Percentiles rank a stretch among this genome's conserved stretches.
Evolutionary conservation across 352 stramenopile genomes (phyloP).

Genomic region (Phytophthora pinifolia): DNA sequence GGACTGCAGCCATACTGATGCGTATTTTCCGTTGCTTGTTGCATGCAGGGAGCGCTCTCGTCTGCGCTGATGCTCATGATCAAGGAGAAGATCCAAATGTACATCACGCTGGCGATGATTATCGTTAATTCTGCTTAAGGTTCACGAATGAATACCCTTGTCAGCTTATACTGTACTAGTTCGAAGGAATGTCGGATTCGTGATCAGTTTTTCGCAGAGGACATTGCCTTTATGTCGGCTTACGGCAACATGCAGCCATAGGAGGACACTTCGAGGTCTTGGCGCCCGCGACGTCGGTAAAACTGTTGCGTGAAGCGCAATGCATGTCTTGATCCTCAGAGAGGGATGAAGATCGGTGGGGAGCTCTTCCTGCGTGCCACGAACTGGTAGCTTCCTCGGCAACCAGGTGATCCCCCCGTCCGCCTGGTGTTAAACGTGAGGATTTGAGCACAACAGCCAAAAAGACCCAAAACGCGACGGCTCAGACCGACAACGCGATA

Average conservation of each 20-base stretch:
- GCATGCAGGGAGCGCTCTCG: constrained; percentile 90
- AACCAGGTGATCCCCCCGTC: too few species aligned
- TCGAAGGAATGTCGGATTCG: too few species aligned
- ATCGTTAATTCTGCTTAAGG: constrained; percentile 43
- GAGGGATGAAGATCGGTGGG: too few species aligned
- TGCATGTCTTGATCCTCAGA: too few species aligned
- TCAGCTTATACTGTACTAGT: too few species aligned
- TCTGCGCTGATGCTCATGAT: constrained; percentile 97
- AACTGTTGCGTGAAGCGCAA: background rate
- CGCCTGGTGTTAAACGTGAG: too few species aligned
- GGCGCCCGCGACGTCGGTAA: background rate
- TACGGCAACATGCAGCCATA: too few species aligned
- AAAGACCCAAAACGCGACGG: too few species aligned
- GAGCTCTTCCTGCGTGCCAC: too few species aligned
- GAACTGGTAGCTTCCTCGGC: too few species aligned
- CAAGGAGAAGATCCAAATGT: constrained; percentile 96
- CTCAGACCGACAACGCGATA: constrained; percentile 4
- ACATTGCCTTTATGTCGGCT: constrained; percentile 11
- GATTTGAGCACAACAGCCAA: too few species aligned
- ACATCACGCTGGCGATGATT: constrained; percentile 86
- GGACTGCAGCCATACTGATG: constrained; percentile 2
- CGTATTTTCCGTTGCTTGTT: constrained; percentile 2
- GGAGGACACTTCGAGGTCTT: too few species aligned
- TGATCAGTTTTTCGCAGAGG: constrained; percentile 16
- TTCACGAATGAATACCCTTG: constrained; percentile 7